Evolutionary conservation across 1,284 basidiomycete genomes (phyloP), one percentile per base, ranked within the genome.

Genomic region (Ustilago bromivora): DNA sequence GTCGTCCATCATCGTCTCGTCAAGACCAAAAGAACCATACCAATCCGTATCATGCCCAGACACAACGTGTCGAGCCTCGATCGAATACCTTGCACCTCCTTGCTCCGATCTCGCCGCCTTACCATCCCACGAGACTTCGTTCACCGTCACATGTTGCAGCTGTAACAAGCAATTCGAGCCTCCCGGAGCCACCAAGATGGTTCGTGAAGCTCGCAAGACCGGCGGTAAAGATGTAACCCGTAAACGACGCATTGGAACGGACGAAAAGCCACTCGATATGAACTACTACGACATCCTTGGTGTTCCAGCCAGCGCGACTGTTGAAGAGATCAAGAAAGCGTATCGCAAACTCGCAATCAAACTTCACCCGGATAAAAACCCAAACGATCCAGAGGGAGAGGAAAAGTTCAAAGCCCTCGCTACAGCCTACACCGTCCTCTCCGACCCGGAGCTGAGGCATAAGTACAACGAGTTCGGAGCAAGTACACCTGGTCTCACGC

Each of bases 261-360:
- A 86, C 56, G 83, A 86, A 60, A 78, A 80, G 23, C 84, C 84
- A 28, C 72, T 86, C 55, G 84, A 86, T 46, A 84, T 83, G 78
- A 76, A 77, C 12, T 86, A 82, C 75, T 86, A 87, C 69, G 86
- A 95, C 83, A 89, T 93, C 35, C 89, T 96, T 3, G 93, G 92
- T 6, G 89, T 96, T 0, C 87, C 91, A 0, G 89, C 93, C 13
- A 89, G 90, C 65, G 94, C 94, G 5, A 92, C 92, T 15, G 89
- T 90, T 2, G 93, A 94, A 13, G 94, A 96, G 67, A 91, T 99
- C 86, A 98, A 98, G 89, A 97, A 95, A 87, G 94, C 96, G 3
- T 99, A 99, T 88, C 91, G 95, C 57, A 91, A 96, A 19, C 89
- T 97, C 60, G 96, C 96, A 2, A 97, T 98, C 88, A 96, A 96